Evolutionary conservation across 2,329 filamentous ascomycete species (phyloP).

Genomic region (Diaporthe amygdali): DNA sequence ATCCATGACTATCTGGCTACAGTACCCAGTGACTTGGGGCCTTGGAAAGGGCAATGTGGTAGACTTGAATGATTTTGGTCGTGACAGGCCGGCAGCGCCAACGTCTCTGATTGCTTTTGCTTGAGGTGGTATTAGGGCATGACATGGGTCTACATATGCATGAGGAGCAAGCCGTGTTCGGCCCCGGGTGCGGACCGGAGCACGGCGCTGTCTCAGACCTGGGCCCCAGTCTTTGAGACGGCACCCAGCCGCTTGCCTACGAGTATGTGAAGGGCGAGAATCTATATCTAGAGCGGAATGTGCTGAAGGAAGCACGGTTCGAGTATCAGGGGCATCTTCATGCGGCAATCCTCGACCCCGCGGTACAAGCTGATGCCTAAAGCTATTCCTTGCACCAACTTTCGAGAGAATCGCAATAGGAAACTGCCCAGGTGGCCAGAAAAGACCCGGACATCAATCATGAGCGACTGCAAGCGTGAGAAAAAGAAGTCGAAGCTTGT

Average conservation of each 20-base stretch:
- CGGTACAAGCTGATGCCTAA: not conserved
- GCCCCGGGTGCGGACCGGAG: conserved; percentile 1
- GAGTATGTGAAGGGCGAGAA: not conserved
- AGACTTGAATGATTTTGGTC: not conserved
- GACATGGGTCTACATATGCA: conserved; percentile 1
- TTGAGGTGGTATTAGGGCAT: conserved; percentile 4
- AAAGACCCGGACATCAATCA: not conserved
- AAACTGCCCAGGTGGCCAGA: not conserved
- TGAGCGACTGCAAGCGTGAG: not conserved
- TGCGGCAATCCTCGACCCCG: not conserved
- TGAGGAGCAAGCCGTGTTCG: not conserved
- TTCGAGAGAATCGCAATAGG: not conserved
- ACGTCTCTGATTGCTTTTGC: not conserved
- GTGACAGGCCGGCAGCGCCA: not conserved
- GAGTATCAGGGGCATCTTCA: not conserved
- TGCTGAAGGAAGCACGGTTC: not conserved
- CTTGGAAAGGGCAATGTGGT: not conserved
- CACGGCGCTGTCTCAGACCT: conserved; percentile 6
- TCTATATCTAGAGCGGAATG: not conserved
- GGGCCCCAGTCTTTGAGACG: not conserved
- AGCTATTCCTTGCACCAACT: not conserved
- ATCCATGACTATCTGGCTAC: not conserved
- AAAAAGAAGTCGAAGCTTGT: not conserved
- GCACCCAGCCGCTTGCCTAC: not conserved
- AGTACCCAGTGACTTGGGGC: not conserved